These are phyloP conservation scores for Sextonia rubra DNA, from an alignment of 164 flowering plant species.

Conservation along the genomic window DNA sequence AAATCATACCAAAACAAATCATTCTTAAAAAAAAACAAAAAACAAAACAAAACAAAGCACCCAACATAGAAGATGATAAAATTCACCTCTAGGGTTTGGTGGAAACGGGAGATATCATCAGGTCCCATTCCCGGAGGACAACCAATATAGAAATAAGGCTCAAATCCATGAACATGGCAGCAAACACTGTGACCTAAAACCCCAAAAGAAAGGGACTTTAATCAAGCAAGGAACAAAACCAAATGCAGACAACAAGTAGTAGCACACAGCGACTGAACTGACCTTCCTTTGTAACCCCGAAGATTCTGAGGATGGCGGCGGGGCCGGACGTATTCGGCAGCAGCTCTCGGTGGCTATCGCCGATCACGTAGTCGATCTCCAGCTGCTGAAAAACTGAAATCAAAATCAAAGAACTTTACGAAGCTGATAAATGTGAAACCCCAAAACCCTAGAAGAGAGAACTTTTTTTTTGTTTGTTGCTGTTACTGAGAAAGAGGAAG, in stretches of 20 bases:
- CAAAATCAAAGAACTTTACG: background rate
- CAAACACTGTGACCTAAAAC: constrained; percentile 89
- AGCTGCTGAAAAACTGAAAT: constrained; percentile 80
- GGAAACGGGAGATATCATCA: constrained; percentile 80
- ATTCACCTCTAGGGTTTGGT: constrained; percentile 74
- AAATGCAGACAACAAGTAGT: background rate
- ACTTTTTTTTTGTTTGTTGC: too few species aligned
- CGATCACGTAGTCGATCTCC: constrained; percentile 95
- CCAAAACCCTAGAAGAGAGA: background rate
- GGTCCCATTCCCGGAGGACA: constrained; percentile 95
- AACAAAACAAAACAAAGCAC: background rate
- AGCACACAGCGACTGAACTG: background rate
- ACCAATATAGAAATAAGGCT: constrained; percentile 86
- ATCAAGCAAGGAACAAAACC: background rate
- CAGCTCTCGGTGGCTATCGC: constrained; percentile 58
- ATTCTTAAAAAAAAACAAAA: too few species aligned
- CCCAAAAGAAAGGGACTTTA: background rate
- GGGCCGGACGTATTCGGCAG: constrained; percentile 60
- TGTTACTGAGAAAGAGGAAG: background rate
- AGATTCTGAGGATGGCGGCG: constrained; percentile 83
- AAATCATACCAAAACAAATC: background rate
- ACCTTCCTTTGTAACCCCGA: constrained; percentile 98
- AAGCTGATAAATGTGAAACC: background rate
- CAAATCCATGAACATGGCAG: constrained; percentile 93
- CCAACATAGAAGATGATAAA: background rate